phyloP scores from a whole-genome alignment of 2,329 filamentous ascomycete genomes.

The Venturia asperata region DNA sequence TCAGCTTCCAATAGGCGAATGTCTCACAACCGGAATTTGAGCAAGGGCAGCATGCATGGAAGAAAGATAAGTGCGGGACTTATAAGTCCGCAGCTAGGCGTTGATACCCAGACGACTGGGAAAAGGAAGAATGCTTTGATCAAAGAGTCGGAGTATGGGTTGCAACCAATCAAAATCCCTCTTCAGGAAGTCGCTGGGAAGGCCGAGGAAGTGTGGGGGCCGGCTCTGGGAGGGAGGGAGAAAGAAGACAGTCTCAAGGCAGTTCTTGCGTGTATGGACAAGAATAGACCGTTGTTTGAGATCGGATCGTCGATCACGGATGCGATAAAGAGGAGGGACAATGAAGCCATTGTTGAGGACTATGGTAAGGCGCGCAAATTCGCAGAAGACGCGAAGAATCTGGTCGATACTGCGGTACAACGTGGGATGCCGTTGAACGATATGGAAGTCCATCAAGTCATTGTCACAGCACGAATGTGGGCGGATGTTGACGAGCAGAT shows the following conservation, averaged over 20 bases:
- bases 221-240: conserved; percentile 81
- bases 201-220: conserved; percentile 95
- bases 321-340: conserved; percentile 83
- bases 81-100: conserved; percentile 29
- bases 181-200: conserved; percentile 86
- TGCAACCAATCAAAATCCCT: conserved; percentile 79
- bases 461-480: conserved; percentile 92
- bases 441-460: conserved; percentile 72
- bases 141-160: conserved; percentile 61
- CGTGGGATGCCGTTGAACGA: conserved; percentile 57
- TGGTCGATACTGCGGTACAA: conserved; percentile 52
- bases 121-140: conserved; percentile 78
- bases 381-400: conserved; percentile 65
- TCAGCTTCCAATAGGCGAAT: conserved; percentile 23
- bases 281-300: conserved; percentile 75
- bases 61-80: conserved; percentile 41
- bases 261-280: conserved; percentile 67
- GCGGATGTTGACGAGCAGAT: conserved; percentile 84
- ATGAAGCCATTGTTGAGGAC: conserved; percentile 79
- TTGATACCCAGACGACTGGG: conserved; percentile 39
- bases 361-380: conserved; percentile 78
- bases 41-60: conserved; percentile 54
- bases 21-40: conserved; percentile 60
- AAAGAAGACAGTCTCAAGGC: conserved; percentile 81
- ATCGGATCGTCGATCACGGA: conserved; percentile 70